phyloP scores from a whole-genome alignment of 352 stramenopile species.

The Phytophthora megakarya region DNA sequence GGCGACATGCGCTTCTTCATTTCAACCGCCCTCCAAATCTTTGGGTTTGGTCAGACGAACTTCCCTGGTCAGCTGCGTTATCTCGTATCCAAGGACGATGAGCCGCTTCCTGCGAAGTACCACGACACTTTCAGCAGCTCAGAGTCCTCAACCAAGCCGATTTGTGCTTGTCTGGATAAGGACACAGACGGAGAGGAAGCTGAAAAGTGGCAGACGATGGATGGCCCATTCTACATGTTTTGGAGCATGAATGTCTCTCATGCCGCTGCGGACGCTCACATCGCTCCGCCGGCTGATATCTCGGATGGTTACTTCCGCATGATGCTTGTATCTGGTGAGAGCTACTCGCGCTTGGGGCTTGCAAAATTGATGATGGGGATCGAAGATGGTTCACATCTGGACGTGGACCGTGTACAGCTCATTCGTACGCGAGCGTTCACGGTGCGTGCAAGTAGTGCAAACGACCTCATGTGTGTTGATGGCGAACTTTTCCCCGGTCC shows the following conservation, averaged over 20 bases:
- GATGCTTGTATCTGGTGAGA: slow-evolving; percentile 50
- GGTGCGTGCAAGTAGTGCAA: slow-evolving; percentile 31
- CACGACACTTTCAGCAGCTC: slow-evolving; percentile 33
- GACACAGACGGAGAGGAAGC: slow-evolving; percentile 18
- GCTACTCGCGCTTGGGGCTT: slow-evolving; percentile 44
- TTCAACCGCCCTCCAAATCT: slow-evolving; percentile 42
- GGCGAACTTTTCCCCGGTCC: slow-evolving; percentile 59
- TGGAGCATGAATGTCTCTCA: slow-evolving; percentile 68
- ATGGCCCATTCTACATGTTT: slow-evolving; percentile 61
- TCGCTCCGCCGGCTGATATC: slow-evolving; percentile 50
- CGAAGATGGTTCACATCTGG: slow-evolving; percentile 56
- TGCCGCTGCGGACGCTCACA: slow-evolving; percentile 45
- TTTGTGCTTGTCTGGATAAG: slow-evolving; percentile 30
- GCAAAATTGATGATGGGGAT: slow-evolving; percentile 56
- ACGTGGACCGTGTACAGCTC: slow-evolving; percentile 45
- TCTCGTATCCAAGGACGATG: slow-evolving; percentile 38
- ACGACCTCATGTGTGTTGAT: slow-evolving; percentile 66
- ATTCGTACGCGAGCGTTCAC: slow-evolving; percentile 70
- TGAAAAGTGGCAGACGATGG: slow-evolving; percentile 45
- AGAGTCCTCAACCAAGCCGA: slow-evolving; percentile 22
- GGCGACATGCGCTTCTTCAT: slow-evolving; percentile 66
- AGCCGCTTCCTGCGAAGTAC: slow-evolving; percentile 38
- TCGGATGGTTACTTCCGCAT: slow-evolving; percentile 70
- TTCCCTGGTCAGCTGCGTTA: slow-evolving; percentile 52
- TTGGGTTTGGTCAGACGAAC: slow-evolving; percentile 41